phyloP scores from a whole-genome alignment of 2,329 filamentous ascomycete genomes.

The Ophiostoma ulmi region DNA sequence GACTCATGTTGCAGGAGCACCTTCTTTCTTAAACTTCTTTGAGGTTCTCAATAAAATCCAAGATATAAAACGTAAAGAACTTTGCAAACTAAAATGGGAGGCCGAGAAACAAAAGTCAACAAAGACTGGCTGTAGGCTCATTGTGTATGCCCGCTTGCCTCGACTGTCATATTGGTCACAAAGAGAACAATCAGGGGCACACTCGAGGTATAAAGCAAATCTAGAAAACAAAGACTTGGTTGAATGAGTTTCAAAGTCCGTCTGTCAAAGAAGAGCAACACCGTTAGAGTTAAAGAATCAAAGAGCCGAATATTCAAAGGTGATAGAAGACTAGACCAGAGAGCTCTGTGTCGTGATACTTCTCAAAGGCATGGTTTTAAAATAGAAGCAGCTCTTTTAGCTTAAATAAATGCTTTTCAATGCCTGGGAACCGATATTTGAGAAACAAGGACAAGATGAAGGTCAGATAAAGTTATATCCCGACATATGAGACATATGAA shows the following conservation, averaged over 20 bases:
- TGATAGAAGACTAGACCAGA: not conserved
- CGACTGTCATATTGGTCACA: not conserved
- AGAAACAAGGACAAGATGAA: no score
- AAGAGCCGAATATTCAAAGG: not conserved
- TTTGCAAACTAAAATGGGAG: not conserved
- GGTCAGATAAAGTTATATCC: not conserved
- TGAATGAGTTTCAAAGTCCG: not conserved
- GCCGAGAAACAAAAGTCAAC: not conserved
- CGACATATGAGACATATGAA: not conserved
- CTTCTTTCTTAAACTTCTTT: constrained; percentile 8
- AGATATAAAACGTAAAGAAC: not conserved
- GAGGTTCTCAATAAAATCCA: not conserved
- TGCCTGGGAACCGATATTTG: no score
- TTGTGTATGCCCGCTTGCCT: not conserved
- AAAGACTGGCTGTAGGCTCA: not conserved
- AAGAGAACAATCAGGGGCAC: constrained; percentile 13
- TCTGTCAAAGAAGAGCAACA: not conserved
- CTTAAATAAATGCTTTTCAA: not conserved
- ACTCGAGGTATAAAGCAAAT: not conserved
- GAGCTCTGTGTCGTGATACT: not conserved
- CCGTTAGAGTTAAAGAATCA: not conserved
- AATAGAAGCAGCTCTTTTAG: not conserved
- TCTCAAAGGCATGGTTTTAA: not conserved
- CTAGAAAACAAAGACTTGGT: not conserved
- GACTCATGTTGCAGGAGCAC: not conserved